A percentile compares a stretch with the other conserved stretches of the same genome.
These are phyloP conservation scores for Peronospora farinosa DNA, from an alignment of 352 stramenopile species.

Conservation along the genomic window DNA sequence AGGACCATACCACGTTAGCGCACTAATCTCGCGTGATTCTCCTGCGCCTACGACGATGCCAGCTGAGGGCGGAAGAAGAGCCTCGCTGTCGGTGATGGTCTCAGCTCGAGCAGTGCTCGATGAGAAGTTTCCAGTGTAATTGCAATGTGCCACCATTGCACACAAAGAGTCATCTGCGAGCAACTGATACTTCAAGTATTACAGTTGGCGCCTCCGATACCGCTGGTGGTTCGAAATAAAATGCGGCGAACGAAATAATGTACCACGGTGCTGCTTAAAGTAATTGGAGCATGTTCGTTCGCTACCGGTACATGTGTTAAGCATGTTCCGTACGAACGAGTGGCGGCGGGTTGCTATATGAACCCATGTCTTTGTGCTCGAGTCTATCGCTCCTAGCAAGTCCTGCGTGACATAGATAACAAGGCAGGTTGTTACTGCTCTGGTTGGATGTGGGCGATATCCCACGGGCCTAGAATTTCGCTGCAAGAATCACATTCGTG, in stretches of 20 bases:
- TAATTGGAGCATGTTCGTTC: constrained; percentile 8
- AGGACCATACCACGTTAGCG: not conserved
- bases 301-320: not conserved
- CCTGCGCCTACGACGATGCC: constrained; percentile 2
- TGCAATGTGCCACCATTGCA: constrained; percentile 9
- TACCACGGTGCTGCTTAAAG: constrained; percentile 22
- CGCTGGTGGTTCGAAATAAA: constrained; percentile 29
- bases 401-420: not conserved
- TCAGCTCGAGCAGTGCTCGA: not conserved
- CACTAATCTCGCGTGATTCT: constrained; percentile 3
- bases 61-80: constrained; percentile 20
- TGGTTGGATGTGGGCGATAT: constrained; percentile 82
- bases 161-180: constrained; percentile 16
- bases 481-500: constrained; percentile 28
- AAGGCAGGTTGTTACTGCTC: constrained; percentile 33
- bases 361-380: not conserved
- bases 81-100: not conserved
- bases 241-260: constrained; percentile 26
- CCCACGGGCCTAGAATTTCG: constrained; percentile 87
- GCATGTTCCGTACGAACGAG: constrained; percentile 1
- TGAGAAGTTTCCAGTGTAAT: constrained; percentile 1
- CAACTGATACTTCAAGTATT: constrained; percentile 32
- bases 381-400: not conserved
- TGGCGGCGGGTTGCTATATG: not conserved
- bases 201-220: constrained; percentile 7